phyloP scores from a whole-genome alignment of 257 asterid genomes.

The Jasminum sambac region DNA sequence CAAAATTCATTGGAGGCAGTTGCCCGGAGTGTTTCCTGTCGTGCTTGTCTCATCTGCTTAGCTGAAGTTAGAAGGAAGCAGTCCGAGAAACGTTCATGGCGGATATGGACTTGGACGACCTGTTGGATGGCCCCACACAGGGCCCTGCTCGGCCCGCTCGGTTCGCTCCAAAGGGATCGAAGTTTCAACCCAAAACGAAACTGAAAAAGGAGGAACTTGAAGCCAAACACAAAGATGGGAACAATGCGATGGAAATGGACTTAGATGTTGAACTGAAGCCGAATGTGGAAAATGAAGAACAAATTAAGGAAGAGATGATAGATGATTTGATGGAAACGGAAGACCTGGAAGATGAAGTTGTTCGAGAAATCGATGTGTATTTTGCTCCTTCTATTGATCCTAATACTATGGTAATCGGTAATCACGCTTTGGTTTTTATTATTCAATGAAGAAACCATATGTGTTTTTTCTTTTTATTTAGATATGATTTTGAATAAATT shows the following conservation, averaged over 20 bases:
- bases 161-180: constrained; percentile 72
- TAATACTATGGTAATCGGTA: constrained; percentile 51
- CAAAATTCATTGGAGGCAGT: not conserved
- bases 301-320: constrained; percentile 26
- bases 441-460: not conserved
- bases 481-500: not conserved
- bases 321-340: constrained; percentile 42
- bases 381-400: constrained; percentile 51
- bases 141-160: constrained; percentile 42
- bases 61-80: not conserved
- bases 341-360: constrained; percentile 36
- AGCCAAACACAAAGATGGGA: constrained; percentile 26
- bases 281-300: constrained; percentile 11
- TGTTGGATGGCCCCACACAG: constrained; percentile 34
- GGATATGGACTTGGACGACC: constrained; percentile 62
- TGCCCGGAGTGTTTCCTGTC: too few relatives aligned
- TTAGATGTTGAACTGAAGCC: constrained; percentile 42
- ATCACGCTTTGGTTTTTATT: not conserved
- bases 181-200: constrained; percentile 41
- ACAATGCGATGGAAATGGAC: constrained; percentile 38
- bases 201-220: constrained; percentile 45
- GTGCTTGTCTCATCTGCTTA: not conserved
- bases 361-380: constrained; percentile 77
- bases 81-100: constrained; percentile 29
- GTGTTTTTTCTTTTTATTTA: not conserved